Evolutionary conservation across 2,329 filamentous ascomycete species (phyloP).

Genomic region (Thielaviopsis musarum): DNA sequence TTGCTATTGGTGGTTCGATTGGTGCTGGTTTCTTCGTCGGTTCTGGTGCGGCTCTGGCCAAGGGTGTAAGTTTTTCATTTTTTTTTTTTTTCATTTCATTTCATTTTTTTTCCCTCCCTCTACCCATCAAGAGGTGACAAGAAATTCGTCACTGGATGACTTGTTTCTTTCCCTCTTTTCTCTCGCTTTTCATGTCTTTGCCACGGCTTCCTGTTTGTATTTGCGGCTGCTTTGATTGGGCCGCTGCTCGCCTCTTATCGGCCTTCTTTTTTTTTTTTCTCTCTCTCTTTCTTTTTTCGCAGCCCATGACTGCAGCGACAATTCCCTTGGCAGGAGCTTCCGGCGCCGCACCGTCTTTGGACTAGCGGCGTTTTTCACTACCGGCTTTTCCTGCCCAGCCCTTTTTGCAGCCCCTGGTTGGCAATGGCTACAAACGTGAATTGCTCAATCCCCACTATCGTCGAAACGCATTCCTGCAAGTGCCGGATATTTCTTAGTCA

Average conservation of each 20-base stretch:
- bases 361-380: not conserved
- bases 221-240: not conserved
- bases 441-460: not conserved
- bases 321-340: not conserved
- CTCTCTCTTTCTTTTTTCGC: not conserved
- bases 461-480: constrained; percentile 1
- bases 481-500: not conserved
- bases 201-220: not conserved
- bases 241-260: not conserved
- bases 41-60: constrained; percentile 35
- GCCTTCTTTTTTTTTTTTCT: not conserved
- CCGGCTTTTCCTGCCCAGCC: not conserved
- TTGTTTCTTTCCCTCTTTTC: not conserved
- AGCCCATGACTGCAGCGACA: not conserved
- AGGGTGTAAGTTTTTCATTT: constrained; percentile 26
- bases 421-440: not conserved
- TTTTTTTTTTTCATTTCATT: too few relatives aligned
- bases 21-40: constrained; percentile 48
- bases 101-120: not conserved
- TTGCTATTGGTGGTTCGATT: constrained; percentile 44
- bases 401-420: not conserved
- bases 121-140: constrained; percentile 1
- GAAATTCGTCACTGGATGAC: too few relatives aligned
- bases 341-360: not conserved
- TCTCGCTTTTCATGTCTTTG: not conserved